Evolutionary conservation across 805 yeast species (phyloP).

Genomic region (Pichia membranifaciens): DNA sequence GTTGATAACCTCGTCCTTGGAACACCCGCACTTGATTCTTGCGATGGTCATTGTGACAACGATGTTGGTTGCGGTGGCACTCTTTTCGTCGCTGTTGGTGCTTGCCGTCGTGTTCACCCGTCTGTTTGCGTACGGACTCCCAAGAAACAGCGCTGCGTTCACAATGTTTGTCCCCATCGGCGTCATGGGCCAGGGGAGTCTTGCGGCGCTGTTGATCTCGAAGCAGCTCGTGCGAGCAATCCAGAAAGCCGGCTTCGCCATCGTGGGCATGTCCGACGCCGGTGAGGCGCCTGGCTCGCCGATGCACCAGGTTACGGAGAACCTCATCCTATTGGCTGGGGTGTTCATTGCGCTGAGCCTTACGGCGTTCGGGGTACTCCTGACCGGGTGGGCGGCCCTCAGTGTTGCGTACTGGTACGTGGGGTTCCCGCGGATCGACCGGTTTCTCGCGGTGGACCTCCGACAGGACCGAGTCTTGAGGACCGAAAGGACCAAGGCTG

Average conservation of each 20-base stretch:
- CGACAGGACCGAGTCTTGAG: not conserved
- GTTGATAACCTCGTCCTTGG: slow-evolving; percentile 38
- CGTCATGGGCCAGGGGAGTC: slow-evolving; percentile 80
- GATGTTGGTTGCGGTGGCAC: slow-evolving; percentile 66
- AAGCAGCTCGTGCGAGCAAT: slow-evolving; percentile 18
- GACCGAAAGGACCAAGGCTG: not conserved
- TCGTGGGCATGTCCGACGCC: slow-evolving; percentile 2
- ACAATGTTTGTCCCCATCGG: slow-evolving; percentile 79
- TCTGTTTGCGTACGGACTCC: slow-evolving; percentile 51
- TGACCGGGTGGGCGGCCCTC: slow-evolving; percentile 33
- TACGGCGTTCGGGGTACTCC: slow-evolving; percentile 27
- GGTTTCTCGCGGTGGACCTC: not conserved
- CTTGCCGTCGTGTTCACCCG: slow-evolving; percentile 61
- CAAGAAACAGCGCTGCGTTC: slow-evolving; percentile 48
- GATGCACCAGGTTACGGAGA: not conserved
- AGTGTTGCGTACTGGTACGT: slow-evolving; percentile 14
- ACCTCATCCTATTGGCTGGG: slow-evolving; percentile 11
- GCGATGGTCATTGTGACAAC: slow-evolving; percentile 49
- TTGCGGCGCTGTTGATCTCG: slow-evolving; percentile 42
- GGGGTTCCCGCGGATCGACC: slow-evolving; percentile 12
- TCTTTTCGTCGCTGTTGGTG: slow-evolving; percentile 27
- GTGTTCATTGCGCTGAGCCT: slow-evolving; percentile 24
- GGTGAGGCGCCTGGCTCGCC: not conserved
- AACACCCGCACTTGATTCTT: slow-evolving; percentile 22
- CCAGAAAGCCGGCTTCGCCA: not conserved